Evolutionary conservation across 495 filamentous ascomycete genomes (phyloP), one percentile per base, ranked within the genome.

Genomic region (Cenococcum geophilum): DNA sequence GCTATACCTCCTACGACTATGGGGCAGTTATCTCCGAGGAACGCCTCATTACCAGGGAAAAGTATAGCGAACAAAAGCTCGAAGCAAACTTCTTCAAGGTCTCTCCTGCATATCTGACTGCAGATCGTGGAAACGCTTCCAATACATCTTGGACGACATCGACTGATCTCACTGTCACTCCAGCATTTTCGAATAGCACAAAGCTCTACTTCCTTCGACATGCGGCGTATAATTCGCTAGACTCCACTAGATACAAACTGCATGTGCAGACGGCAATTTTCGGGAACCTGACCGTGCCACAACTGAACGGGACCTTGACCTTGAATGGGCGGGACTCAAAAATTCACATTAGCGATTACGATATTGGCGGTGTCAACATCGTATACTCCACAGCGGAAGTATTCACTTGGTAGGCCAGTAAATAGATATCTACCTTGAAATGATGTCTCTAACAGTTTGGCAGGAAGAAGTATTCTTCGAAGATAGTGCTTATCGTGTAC

Each of bases 21-120:
- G 84, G 80, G 40, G 81, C 85, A 35, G 76, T 77, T 4, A 87
- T 92, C 36, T 77, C 78, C 2, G 89, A 93, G 70, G 82, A 85
- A 48, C 80, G 86, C 8, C 79, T 78, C 11, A 71, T 92, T 27
- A 74, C 74, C 14, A 78, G 89, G 25, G 86, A 89, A 64, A 92
- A 92, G 72, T 92, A 91, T 69, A 86, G 83, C 56, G 86, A 92
- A 66, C 72, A 88, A 40, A 93, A 91, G 60, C 77, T 92, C 0
- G 71, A 88, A 63, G 87, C 79, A 21, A 86, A 88, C 65, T 92
- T 92, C 73, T 70, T 84, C 50, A 84, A 85, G 61, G 82, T 81
- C 1, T 86, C 85, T 6, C 86, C 86, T 1, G 80, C 78, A 0
- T 91, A 89, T 62, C 75, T 89, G 32, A 75, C 78, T 4, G 74